Base-by-base conservation (phyloP, 176 grass and related monocot species). In the Oryza australiensis region DNA sequence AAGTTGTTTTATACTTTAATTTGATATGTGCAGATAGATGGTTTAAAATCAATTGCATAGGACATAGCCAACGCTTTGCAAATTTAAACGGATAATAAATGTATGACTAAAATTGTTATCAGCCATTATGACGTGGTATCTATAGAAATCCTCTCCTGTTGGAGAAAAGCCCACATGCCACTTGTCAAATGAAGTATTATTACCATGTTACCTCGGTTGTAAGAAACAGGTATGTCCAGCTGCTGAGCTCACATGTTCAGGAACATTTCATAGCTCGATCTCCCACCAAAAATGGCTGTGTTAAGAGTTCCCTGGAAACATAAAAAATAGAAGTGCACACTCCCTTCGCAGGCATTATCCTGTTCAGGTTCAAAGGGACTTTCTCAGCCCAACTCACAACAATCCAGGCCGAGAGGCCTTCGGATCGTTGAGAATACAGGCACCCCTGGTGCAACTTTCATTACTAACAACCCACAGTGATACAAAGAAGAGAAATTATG, bases 291-390 rank as follows among this genome's bases (percentile, higher is more conserved):
- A 26, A 59, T 5, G 32, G 65, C 38, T 14, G 51, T 26, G 64
- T 53, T 82, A 62, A 77, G 29, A 72, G 33, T 73, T 73, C 83
- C 92, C 92, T 94, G 92, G 75, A 88, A 86, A 87, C 86, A 91
- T 64, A 76, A 89, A 93, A 93, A 87, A 86, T 70, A 80, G 68
- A 86, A 91, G 62, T 89, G 95, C 95, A 98, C 95, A 76, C 95
- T 98, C 95, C 95, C 90, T 95, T 83, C 92, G 95, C 95, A 95
- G 92, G 95, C 86, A 98, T 98, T 95, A 93, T 91, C 92, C 95
- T 98, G 92, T 88, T 91, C 92, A 95, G 95, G 95, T 98, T 98
- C 95, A 87, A 95, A 98, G 95, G 95, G 92, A 95, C 92, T 98
- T 98, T 98, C 95, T 98, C 92, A 95, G 90, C 95, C 95, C 73